Conservation (phyloP, 208 protist genomes). For the Leishmania tarentolae region DNA sequence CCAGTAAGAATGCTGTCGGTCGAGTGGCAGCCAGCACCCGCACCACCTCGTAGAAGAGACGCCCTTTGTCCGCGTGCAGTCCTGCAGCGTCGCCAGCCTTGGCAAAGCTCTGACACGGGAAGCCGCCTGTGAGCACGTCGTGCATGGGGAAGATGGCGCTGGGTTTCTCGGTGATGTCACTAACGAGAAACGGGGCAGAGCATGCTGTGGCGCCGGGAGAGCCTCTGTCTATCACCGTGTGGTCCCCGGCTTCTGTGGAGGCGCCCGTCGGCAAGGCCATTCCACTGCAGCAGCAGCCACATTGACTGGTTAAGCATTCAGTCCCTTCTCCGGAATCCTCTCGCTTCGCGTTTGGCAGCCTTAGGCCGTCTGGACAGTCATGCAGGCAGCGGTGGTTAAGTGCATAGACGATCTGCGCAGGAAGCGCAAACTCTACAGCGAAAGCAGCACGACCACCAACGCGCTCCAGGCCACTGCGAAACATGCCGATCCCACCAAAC, state of each 20-base stretch:
- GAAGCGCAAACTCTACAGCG: slow-evolving; percentile 60
- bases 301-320: neutral
- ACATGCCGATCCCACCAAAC: slow-evolving; percentile 92
- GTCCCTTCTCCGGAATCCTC: neutral
- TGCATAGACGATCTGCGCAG: slow-evolving; percentile 53
- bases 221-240: neutral
- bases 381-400: slow-evolving; percentile 50
- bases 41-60: slow-evolving; percentile 80
- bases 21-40: slow-evolving; percentile 49
- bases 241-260: slow-evolving; percentile 1
- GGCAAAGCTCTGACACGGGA: slow-evolving; percentile 87
- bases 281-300: neutral
- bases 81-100: slow-evolving; percentile 56
- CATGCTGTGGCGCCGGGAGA: neutral
- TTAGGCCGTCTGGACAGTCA: slow-evolving; percentile 11
- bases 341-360: slow-evolving; percentile 22
- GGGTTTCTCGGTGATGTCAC: slow-evolving; percentile 76
- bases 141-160: slow-evolving; percentile 61
- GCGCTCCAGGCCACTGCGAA: slow-evolving; percentile 66
- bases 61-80: slow-evolving; percentile 54
- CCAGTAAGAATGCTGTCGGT: slow-evolving; percentile 73
- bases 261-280: neutral
- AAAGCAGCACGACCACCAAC: slow-evolving; percentile 63
- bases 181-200: slow-evolving; percentile 27
- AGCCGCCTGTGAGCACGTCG: slow-evolving; percentile 80